A percentile compares a stretch with the other conserved stretches of the same genome.
Conservation (phyloP, 2,329 filamentous ascomycete genomes). For the Alternaria solani region DNA sequence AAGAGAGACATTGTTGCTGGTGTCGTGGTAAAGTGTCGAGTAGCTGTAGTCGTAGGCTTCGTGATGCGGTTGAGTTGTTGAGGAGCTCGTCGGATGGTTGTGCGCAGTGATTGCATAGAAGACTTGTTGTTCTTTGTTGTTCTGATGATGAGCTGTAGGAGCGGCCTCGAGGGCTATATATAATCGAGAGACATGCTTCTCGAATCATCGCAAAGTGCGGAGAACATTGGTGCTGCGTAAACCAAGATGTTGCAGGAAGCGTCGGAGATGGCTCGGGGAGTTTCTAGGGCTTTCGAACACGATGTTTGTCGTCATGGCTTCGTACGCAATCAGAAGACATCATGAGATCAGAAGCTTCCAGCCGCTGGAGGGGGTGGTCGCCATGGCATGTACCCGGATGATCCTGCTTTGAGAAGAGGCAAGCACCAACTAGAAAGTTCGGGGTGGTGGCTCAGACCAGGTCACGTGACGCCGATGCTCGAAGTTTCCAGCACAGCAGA, state of each 20-base stretch:
- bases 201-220: slow-evolving; percentile 35
- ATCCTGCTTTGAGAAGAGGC: slow-evolving; percentile 3
- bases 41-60: slow-evolving; percentile 32
- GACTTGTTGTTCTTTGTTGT: slow-evolving; percentile 37
- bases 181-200: slow-evolving; percentile 35
- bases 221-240: slow-evolving; percentile 11
- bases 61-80: slow-evolving; percentile 40
- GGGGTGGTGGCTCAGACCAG: neutral
- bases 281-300: slow-evolving; percentile 35
- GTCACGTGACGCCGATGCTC: slow-evolving; percentile 23
- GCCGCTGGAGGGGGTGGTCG: neutral
- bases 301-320: slow-evolving; percentile 17
- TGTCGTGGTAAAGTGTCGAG: slow-evolving; percentile 32
- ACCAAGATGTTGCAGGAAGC: slow-evolving; percentile 24
- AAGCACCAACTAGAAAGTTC: slow-evolving; percentile 16
- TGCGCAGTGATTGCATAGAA: slow-evolving; percentile 50
- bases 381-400: neutral
- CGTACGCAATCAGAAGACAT: slow-evolving; percentile 9
- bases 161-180: slow-evolving; percentile 33
- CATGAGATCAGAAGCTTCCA: slow-evolving; percentile 7
- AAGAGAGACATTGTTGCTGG: slow-evolving; percentile 53
- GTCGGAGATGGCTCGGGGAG: slow-evolving; percentile 32
- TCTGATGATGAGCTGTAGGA: slow-evolving; percentile 33
- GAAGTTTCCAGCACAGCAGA: neutral
- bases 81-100: slow-evolving; percentile 43